Evolutionary conservation across 2,329 filamentous ascomycete genomes (phyloP).

Genomic region (Colletotrichum tofieldiae): DNA sequence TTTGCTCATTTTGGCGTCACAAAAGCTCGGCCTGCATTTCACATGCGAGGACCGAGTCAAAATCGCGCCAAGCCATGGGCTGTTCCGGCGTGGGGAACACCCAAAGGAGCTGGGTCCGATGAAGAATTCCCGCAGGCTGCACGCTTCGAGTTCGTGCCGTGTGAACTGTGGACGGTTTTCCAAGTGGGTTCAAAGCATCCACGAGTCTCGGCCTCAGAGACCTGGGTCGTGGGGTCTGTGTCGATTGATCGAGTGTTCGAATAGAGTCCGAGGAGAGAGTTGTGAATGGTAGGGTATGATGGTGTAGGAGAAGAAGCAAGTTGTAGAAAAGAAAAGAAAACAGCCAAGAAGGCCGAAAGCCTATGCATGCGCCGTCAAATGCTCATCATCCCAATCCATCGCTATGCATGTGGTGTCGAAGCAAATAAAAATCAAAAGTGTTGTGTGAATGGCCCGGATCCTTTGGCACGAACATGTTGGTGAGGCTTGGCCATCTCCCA

Average conservation of each 20-base stretch:
- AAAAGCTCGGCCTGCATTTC: conserved; percentile 34
- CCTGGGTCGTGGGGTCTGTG: neutral
- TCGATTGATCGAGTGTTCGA: neutral
- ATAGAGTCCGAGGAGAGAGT: neutral
- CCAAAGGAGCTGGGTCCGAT: conserved; percentile 14
- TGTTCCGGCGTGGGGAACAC: conserved; percentile 23
- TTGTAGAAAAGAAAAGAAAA: neutral
- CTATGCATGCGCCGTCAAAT: conserved; percentile 37
- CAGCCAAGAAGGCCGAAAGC: neutral
- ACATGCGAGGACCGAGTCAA: conserved; percentile 36
- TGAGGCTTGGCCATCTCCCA: conserved; percentile 23
- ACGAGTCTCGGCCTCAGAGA: neutral
- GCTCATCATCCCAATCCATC: conserved; percentile 35
- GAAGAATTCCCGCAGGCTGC: conserved; percentile 21
- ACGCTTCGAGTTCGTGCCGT: conserved; percentile 23
- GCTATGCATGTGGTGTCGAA: conserved; percentile 43
- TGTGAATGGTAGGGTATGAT: neutral
- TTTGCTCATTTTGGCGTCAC: conserved; percentile 36
- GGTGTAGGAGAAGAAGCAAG: neutral
- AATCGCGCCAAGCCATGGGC: conserved; percentile 25
- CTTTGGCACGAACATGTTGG: conserved; percentile 11
- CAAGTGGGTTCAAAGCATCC: conserved; percentile 1
- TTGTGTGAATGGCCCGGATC: conserved; percentile 12
- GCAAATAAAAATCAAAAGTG: conserved; percentile 15
- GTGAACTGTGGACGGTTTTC: conserved; percentile 11